phyloP scores from a whole-genome alignment of 805 yeast genomes.

The Ogataea ganodermae region DNA sequence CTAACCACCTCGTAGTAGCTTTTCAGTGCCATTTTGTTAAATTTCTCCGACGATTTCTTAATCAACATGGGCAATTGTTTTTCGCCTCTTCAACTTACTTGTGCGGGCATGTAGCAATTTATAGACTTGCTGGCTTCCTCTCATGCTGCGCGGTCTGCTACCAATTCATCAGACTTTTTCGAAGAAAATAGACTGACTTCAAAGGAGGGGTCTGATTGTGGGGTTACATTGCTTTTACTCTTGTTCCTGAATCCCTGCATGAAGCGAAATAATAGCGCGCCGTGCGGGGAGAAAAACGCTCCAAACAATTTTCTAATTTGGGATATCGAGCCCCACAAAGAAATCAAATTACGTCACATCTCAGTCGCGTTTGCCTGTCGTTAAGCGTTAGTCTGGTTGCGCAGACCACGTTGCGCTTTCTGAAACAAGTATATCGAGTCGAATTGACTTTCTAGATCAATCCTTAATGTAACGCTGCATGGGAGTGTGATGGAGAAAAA shows the following conservation, averaged over 20 bases:
- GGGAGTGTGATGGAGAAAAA: too few species aligned
- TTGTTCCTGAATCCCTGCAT: background rate
- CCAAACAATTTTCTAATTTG: background rate
- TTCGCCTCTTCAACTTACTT: too few species aligned
- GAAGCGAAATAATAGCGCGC: background rate
- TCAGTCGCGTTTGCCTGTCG: background rate
- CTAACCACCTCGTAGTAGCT: slow-evolving; percentile 11
- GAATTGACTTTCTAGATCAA: too few species aligned
- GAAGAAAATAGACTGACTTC: background rate
- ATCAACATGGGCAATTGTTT: too few species aligned
- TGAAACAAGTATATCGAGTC: too few species aligned
- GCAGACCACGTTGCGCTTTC: too few species aligned
- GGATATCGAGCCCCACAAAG: background rate
- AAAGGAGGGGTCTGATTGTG: background rate
- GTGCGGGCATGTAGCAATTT: background rate
- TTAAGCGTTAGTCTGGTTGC: too few species aligned
- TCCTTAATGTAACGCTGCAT: too few species aligned
- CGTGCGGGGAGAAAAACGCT: slow-evolving; percentile 1
- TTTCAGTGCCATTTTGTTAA: slow-evolving; percentile 6
- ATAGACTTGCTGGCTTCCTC: too few species aligned
- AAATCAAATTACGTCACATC: background rate
- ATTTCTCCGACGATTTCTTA: background rate
- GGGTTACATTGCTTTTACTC: background rate
- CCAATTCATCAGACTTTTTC: background rate
- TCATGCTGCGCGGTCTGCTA: too few species aligned